These are phyloP conservation scores for Apostasia shenzhenica DNA, from an alignment of 106 monocot genomes.

Conservation along the genomic window DNA sequence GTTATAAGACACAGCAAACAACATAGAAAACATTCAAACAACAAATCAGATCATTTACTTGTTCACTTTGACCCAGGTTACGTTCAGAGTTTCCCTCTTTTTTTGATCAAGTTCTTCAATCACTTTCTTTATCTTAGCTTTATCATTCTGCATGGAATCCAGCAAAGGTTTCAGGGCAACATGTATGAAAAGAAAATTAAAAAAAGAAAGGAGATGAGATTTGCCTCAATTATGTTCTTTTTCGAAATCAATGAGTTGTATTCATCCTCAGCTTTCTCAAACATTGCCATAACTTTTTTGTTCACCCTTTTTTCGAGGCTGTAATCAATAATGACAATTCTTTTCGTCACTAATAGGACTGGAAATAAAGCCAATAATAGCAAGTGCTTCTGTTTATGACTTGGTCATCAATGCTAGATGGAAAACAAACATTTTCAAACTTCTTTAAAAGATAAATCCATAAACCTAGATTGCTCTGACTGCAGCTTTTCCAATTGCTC, in stretches of 20 bases:
- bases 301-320: conserved; percentile 96
- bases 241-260: conserved; percentile 78
- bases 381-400: neutral
- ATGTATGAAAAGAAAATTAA: neutral
- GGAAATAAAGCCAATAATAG: neutral
- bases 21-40: neutral
- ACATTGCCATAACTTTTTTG: conserved; percentile 98
- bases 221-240: conserved; percentile 90
- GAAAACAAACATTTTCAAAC: neutral
- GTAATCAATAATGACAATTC: conserved; percentile 12
- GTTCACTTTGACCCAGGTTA: conserved; percentile 97
- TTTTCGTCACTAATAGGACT: neutral
- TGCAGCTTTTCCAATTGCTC: conserved; percentile 75
- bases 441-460: conserved; percentile 1
- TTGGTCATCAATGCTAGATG: neutral
- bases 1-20: neutral
- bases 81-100: conserved; percentile 90
- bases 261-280: conserved; percentile 98
- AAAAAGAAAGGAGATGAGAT: neutral
- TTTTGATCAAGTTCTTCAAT: conserved; percentile 99
- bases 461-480: conserved; percentile 67
- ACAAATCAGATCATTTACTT: conserved; percentile 41
- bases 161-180: neutral
- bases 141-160: conserved; percentile 66
- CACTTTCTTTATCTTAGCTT: conserved; percentile 84